Percentiles rank a stretch among this genome's conserved stretches.
Conservation (phyloP, 306 rosid species). For the Rosa persica region DNA sequence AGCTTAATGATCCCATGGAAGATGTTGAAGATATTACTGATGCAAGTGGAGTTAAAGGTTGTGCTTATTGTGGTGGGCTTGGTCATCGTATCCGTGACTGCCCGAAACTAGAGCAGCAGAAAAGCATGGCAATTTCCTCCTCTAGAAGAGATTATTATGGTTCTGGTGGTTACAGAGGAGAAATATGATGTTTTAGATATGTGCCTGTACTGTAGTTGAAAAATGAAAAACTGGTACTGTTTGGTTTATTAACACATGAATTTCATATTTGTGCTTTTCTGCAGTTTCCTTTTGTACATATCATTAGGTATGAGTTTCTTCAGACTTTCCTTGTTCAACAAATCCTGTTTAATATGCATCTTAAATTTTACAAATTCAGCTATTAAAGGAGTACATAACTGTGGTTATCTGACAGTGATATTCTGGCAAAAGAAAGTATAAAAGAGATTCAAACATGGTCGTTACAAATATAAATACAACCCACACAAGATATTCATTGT, state of each 20-base stretch:
- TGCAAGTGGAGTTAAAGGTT: conserved; percentile 85
- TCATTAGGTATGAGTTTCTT: background rate
- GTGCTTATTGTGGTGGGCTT: conserved; percentile 95
- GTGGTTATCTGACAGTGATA: background rate
- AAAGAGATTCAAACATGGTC: background rate
- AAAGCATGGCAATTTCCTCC: conserved; percentile 74
- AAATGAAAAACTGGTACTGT: background rate
- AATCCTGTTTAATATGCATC: background rate
- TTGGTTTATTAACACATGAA: background rate
- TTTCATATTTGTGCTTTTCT: background rate
- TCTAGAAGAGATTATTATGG: conserved; percentile 86
- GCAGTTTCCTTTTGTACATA: background rate
- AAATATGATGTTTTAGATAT: conserved; percentile 45
- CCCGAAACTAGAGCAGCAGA: conserved; percentile 87
- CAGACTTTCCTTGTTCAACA: background rate
- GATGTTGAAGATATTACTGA: conserved; percentile 62
- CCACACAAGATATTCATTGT: background rate
- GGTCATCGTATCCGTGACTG: conserved; percentile 90
- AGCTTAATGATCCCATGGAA: conserved; percentile 90
- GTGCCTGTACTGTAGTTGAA: background rate
- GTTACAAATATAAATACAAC: background rate
- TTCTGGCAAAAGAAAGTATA: background rate
- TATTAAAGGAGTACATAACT: background rate
- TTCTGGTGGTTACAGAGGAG: conserved; percentile 90
- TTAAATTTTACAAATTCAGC: background rate